phyloP scores from a whole-genome alignment of 2,329 filamentous ascomycete genomes.

The Claviceps capensis region DNA sequence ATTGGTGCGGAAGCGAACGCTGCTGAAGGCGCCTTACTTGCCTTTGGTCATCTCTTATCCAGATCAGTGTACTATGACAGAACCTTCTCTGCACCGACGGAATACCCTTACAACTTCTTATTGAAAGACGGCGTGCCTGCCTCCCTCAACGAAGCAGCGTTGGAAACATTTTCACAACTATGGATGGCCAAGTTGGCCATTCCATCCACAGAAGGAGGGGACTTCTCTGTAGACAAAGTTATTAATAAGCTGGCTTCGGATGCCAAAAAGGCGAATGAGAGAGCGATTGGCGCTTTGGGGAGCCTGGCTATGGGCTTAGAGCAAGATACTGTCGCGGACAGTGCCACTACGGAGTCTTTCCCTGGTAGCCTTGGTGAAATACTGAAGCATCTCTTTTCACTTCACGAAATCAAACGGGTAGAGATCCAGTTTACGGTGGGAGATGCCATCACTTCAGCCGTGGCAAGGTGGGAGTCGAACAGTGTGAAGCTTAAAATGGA shows the following conservation, averaged over 20 bases:
- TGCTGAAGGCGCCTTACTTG: conserved; percentile 32
- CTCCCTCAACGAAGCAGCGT: conserved; percentile 29
- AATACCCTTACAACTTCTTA: conserved; percentile 20
- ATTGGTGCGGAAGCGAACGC: conserved; percentile 30
- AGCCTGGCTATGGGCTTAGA: conserved; percentile 54
- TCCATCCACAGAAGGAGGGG: conserved; percentile 17
- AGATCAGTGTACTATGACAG: conserved; percentile 30
- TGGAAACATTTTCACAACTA: conserved; percentile 32
- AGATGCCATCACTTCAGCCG: conserved; percentile 68
- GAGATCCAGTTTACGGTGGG: conserved; percentile 87
- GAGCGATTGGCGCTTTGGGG: conserved; percentile 68
- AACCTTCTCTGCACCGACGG: conserved; percentile 13
- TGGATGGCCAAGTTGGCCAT: conserved; percentile 30
- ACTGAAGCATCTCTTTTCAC: conserved; percentile 53
- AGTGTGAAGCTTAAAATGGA: conserved; percentile 64
- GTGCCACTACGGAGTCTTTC: conserved; percentile 9
- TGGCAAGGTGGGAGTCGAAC: conserved; percentile 72
- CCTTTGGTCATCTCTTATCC: conserved; percentile 30
- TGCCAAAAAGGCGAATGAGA: conserved; percentile 70
- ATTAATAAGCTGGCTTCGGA: conserved; percentile 50
- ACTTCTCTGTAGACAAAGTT: conserved; percentile 27
- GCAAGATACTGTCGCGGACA: conserved; percentile 4
- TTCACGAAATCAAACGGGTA: conserved; percentile 74
- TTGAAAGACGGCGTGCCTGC: conserved; percentile 14
- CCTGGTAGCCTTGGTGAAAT: conserved; percentile 37